Base-by-base conservation (phyloP, 2,329 filamentous ascomycete genomes). In the Polytolypa hystricis region DNA sequence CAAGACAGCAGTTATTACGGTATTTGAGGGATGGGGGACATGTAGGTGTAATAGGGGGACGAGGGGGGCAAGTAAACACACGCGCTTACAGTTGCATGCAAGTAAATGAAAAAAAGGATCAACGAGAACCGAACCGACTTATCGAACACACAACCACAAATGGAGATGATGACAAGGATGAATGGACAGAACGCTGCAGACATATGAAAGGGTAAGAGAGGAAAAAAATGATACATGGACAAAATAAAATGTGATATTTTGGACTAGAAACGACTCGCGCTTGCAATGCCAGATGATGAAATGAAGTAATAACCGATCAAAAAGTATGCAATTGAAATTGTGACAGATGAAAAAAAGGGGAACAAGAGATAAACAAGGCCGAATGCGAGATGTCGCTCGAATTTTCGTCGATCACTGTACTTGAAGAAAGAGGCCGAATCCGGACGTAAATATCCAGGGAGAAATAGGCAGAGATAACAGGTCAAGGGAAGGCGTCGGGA, bases 201-300 rank as follows among this genome's bases (percentile, higher is more conserved):
- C 44, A 37, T 37, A 35, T 34, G 27, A 38, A 41, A 38, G 18
- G 9, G 25, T 40, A 42, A 47, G 46, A 44, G 34, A 50, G 41
- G 34, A 40, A 42, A 38, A 43, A 44, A 44, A 42, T 45, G 47
- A 47, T 46, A 52, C 29, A 36, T 30, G 28, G 30, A 30, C 23
- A 38, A 30, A 36, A 44, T 29, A 21, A 16, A 31, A 37, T 37
- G 28, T 31, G 31, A 26, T 30, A 35, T 37, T 36, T 37, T 37
- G 18, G 40, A 38, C 39, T 40, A 41, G 41, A 47, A 46, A 61
- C 56, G 57, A 57, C 57, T 61, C 55, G 56, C 60, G 60, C 60
- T 62, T 60, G 60, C 59, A 63, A 64, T 64, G 60, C 60, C 59
- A 62, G 56, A 56, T 57, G 50, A 54, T 51, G 46, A 52, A 57